Base-by-base conservation (phyloP, 2,329 filamentous ascomycete species). In the Sclerotinia sclerotiorum region DNA sequence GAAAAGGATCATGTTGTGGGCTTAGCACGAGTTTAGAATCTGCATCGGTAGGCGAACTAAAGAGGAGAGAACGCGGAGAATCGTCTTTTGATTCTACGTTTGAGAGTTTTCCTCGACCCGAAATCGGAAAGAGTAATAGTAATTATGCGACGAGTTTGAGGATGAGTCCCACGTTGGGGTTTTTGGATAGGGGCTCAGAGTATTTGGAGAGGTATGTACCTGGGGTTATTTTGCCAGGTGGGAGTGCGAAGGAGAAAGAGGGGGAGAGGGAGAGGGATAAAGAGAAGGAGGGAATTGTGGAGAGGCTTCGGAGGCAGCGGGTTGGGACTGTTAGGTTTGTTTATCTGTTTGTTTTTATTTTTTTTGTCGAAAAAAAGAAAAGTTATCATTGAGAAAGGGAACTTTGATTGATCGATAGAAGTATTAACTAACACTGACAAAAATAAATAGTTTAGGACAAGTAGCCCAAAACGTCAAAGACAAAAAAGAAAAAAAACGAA, bases 251-350 rank as follows among this genome's bases (percentile, higher is more conserved):
- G 15, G 60, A 62, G 7, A 49, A n/a, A 7, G 60, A 62, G 7
- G 44, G 27, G 7, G 58, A 42, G 21, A 19, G 13, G 21, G 60
- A 29, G 35, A 56, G n/a, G 3, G 42, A 46, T 2, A 52, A 2
- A 46, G 68, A 69, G 24, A 62, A 67, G 10, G 69, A 73, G 52
- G 71, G 69, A 2, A 71, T 74, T 48, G 42, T 75, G 19, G 71
- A 73, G 21, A 76, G 69, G 51, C 72, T 75, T 46, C 71, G 69
- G 52, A 75, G 68, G 55, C 70, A 71, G 68, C 71, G 58, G 57
- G 61, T 65, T 21, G 68, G 48, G 19, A 70, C 57, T 44, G 46
- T 44, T 44, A 67, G 55, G 44, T 49, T 27, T 21, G 60, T 49
- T 27, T 0, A 1, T 21, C 39, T 39, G 7, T 10, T 60, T 32